Base-by-base conservation (phyloP, 805 yeast genomes). In the Lachancea mirantina region DNA sequence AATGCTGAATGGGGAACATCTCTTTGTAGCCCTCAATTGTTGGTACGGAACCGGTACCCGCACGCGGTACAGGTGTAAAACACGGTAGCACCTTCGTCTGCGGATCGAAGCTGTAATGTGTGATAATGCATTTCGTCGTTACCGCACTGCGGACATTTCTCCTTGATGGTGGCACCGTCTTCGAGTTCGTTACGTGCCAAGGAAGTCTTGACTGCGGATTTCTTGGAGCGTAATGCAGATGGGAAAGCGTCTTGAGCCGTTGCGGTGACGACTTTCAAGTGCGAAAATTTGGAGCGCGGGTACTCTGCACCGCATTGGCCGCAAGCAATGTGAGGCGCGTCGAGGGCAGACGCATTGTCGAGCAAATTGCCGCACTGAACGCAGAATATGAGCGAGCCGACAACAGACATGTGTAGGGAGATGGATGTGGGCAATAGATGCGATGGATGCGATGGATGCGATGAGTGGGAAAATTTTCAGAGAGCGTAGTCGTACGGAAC, bases 1-100 rank as follows among this genome's bases (percentile, higher is more conserved):
- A n/a, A n/a, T n/a, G n/a, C n/a, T n/a, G n/a, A 7, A 9, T 23
- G 26, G 13, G 8, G 13, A 23, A 11, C 26, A 11, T 23, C 8
- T 11, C 8, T 10, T 10, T 11, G 13, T 7, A 6, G 21, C 20
- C 7, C 15, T 56, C 50, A 89, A 58, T 92, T 92, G 60, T 92
- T 89, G 22, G 96, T 88, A 67, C 96, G 80, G 68, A 84, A 88
- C 51, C 84, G 77, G 70, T 89, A 85, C 26, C 88, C 87, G 71
- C 99, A 92, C 25, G 72, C 65, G 1, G 95, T 80, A 67, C 98
- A 92, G 1, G 98, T 89, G 64, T 92, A 94, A 57, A 92, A 92
- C 21, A 92, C 97, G 7, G 99, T 92, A 18, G 98, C 95, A 71
- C 98, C 99, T 71, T 92, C 99, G 70, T 92, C 99, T 1, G 98